These are phyloP conservation scores for Vigna nakashimae DNA, from an alignment of 306 rosid genomes.

Conservation along the genomic window DNA sequence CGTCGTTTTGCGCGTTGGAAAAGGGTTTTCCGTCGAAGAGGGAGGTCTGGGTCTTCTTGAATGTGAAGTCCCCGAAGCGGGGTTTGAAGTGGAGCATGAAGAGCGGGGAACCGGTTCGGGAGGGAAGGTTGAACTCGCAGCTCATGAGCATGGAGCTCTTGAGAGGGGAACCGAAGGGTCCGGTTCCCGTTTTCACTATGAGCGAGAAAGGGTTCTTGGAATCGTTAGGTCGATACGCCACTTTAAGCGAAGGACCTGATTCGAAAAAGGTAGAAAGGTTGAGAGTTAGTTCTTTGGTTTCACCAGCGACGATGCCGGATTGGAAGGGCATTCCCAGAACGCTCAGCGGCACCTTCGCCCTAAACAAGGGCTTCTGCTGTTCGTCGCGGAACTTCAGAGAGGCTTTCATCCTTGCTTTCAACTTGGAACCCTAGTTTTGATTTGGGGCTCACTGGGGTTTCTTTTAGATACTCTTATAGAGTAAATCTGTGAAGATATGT, in stretches of 20 bases:
- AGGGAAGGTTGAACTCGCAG: conserved; percentile 74
- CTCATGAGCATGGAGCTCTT: conserved; percentile 78
- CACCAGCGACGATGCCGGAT: conserved; percentile 85
- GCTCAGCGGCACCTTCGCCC: conserved; percentile 82
- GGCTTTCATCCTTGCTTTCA: conserved; percentile 65
- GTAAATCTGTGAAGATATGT: background rate
- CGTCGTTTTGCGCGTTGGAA: conserved; percentile 40
- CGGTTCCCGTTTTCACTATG: conserved; percentile 74
- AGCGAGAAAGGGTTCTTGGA: conserved; percentile 74
- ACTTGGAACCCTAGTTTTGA: conserved; percentile 2
- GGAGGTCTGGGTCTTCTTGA: conserved; percentile 83
- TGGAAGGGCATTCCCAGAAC: conserved; percentile 81
- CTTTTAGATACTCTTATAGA: too few species aligned
- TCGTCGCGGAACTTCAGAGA: conserved; percentile 87
- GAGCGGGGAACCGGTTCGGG: conserved; percentile 56
- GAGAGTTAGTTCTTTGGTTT: conserved; percentile 80
- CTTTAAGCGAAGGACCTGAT: conserved; percentile 67
- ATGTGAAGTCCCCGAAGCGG: conserved; percentile 78
- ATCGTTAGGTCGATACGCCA: conserved; percentile 80
- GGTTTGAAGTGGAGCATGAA: conserved; percentile 96
- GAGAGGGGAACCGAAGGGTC: conserved; percentile 74
- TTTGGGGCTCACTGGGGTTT: background rate
- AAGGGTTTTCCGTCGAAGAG: conserved; percentile 45
- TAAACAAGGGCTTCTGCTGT: conserved; percentile 69
- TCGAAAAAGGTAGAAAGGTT: conserved; percentile 79